Conservation (phyloP, 73 alveolate genomes). For the Paraurostyla sp. region DNA sequence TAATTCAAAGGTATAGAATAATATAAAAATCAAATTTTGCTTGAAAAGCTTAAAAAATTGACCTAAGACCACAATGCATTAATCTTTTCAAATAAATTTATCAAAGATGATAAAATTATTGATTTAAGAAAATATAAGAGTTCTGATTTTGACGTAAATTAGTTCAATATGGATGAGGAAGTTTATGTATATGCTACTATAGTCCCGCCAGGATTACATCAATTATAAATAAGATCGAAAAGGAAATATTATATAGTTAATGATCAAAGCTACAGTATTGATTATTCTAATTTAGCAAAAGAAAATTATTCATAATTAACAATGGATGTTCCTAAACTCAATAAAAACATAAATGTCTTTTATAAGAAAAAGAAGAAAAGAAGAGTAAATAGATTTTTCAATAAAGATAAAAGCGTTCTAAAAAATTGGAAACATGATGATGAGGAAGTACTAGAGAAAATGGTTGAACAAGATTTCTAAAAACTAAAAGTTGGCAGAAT, state of each 20-base stretch:
- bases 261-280: background rate
- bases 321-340: slow-evolving; percentile 13
- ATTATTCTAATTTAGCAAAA: background rate
- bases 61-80: slow-evolving; percentile 12
- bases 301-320: background rate
- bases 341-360: background rate
- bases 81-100: background rate
- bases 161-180: background rate
- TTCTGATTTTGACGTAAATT: background rate
- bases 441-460: background rate
- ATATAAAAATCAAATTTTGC: background rate
- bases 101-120: background rate
- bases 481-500: background rate
- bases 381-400: slow-evolving; percentile 5
- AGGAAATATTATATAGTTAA: background rate
- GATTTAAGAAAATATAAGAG: background rate
- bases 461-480: background rate
- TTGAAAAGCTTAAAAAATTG: background rate
- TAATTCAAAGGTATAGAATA: slow-evolving; percentile 4
- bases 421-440: slow-evolving; percentile 7
- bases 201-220: slow-evolving; percentile 35
- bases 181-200: slow-evolving; percentile 2
- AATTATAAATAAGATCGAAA: background rate
- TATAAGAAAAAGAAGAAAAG: slow-evolving; percentile 39
- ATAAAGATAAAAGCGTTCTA: background rate